phyloP scores from a whole-genome alignment of 805 yeast species.

The Limtongozyma cylindracea region DNA sequence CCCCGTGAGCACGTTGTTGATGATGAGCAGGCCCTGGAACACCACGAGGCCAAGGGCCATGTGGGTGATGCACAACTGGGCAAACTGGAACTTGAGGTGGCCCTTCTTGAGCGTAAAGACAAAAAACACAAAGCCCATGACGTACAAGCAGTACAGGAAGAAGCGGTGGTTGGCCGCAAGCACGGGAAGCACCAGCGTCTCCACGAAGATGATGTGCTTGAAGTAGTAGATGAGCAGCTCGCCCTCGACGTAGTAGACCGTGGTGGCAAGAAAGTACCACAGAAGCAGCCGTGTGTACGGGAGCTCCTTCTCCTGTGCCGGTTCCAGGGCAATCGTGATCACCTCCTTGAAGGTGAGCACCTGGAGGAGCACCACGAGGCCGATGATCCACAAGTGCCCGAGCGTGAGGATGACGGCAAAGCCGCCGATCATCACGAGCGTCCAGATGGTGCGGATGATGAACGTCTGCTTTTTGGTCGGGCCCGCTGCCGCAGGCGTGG shows the following conservation, averaged over 20 bases:
- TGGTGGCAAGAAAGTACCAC: slow-evolving; percentile 81
- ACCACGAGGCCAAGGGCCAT: slow-evolving; percentile 81
- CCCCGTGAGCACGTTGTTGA: slow-evolving; percentile 72
- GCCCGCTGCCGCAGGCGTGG: too few species aligned
- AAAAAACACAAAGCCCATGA: slow-evolving; percentile 72
- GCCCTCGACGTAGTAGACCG: slow-evolving; percentile 77
- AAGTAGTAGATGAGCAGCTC: slow-evolving; percentile 54
- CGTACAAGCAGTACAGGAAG: slow-evolving; percentile 60
- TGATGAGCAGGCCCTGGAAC: slow-evolving; percentile 82
- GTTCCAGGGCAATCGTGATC: slow-evolving; percentile 62
- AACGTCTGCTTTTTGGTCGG: slow-evolving; percentile 64
- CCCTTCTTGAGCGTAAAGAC: slow-evolving; percentile 80
- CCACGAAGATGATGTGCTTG: slow-evolving; percentile 21
- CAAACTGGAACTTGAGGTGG: slow-evolving; percentile 75
- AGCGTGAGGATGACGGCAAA: slow-evolving; percentile 28
- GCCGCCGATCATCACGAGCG: slow-evolving; percentile 77
- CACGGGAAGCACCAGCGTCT: slow-evolving; percentile 20
- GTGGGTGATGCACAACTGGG: slow-evolving; percentile 81
- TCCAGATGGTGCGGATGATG: slow-evolving; percentile 77
- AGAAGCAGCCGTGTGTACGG: slow-evolving; percentile 67
- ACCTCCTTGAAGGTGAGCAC: slow-evolving; percentile 77
- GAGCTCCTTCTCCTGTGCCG: slow-evolving; percentile 60
- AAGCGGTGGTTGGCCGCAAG: slow-evolving; percentile 62
- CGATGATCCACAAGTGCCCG: slow-evolving; percentile 68
- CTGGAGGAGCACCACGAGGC: slow-evolving; percentile 49